Percentiles rank a stretch among this genome's conserved stretches.
Conservation (phyloP, 225 moss, liverwort and hornwort genomes). For the Pleurozium schreberi region DNA sequence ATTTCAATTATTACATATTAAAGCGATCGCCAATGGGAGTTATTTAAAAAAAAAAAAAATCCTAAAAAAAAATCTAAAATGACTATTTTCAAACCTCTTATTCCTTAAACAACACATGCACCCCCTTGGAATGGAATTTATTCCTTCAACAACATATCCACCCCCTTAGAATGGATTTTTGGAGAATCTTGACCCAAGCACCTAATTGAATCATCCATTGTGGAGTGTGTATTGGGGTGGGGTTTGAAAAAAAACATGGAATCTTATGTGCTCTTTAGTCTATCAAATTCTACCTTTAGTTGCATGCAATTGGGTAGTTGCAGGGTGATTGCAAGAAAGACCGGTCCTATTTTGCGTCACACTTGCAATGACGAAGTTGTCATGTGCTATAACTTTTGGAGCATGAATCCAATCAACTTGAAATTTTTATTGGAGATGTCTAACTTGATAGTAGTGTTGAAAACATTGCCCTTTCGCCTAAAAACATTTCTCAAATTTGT, state of each 20-base stretch:
- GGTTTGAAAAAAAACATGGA: too few relatives aligned
- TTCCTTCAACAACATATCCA: too few relatives aligned
- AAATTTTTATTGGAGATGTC: too few relatives aligned
- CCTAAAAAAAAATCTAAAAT: not conserved
- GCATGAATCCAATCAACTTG: too few relatives aligned
- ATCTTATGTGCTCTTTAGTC: not conserved
- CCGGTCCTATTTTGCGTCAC: too few relatives aligned
- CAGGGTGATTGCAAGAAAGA: too few relatives aligned
- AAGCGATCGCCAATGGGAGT: not conserved
- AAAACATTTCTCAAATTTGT: not conserved
- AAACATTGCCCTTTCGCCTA: not conserved
- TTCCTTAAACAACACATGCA: too few relatives aligned
- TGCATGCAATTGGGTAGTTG: not conserved
- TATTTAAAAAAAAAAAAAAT: too few relatives aligned
- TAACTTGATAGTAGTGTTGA: too few relatives aligned
- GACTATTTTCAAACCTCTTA: not conserved
- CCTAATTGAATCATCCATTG: accelerated
- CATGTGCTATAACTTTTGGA: too few relatives aligned
- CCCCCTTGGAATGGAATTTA: not conserved
- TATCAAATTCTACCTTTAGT: not conserved
- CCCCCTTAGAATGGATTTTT: not conserved
- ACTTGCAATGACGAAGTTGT: too few relatives aligned
- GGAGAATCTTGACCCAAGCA: not conserved
- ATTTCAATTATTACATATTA: not conserved
- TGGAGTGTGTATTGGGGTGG: accelerated